These are phyloP conservation scores for Puccinia brachypodii DNA, from an alignment of 1,284 basidiomycete genomes.

Conservation along the genomic window DNA sequence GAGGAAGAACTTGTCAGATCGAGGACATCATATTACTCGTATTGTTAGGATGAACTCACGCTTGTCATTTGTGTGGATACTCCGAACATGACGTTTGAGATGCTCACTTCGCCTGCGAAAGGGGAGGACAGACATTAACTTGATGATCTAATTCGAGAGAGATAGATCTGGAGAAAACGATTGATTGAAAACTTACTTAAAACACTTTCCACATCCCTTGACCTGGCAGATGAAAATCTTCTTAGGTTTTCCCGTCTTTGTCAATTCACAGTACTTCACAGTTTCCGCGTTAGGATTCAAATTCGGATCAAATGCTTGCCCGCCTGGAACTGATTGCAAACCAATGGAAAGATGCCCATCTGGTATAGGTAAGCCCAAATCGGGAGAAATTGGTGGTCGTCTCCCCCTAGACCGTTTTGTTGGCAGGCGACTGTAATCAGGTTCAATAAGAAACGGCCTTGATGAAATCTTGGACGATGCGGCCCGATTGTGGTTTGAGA, in stretches of 20 bases:
- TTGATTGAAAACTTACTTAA: slow-evolving; percentile 22
- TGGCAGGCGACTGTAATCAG: slow-evolving; percentile 49
- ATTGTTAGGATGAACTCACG: slow-evolving; percentile 61
- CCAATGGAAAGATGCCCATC: slow-evolving; percentile 31
- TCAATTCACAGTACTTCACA: slow-evolving; percentile 50
- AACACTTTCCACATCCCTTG: slow-evolving; percentile 36
- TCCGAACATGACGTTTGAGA: slow-evolving; percentile 72
- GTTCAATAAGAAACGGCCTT: slow-evolving; percentile 28
- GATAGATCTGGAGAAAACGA: neutral
- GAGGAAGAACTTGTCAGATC: neutral
- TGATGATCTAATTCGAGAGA: neutral
- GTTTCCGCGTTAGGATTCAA: slow-evolving; percentile 28
- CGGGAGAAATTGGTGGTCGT: slow-evolving; percentile 50
- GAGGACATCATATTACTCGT: neutral
- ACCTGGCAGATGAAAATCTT: slow-evolving; percentile 53
- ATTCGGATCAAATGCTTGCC: slow-evolving; percentile 49
- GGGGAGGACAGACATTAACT: no score
- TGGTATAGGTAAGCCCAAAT: slow-evolving; percentile 49
- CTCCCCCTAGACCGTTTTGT: slow-evolving; percentile 54
- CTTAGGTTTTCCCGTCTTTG: slow-evolving; percentile 53
- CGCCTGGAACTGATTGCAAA: slow-evolving; percentile 49
- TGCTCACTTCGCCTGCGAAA: slow-evolving; percentile 65
- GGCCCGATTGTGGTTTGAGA: slow-evolving; percentile 15
- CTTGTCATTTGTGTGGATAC: slow-evolving; percentile 77
- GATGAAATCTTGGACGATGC: slow-evolving; percentile 17